A percentile compares a stretch with the other conserved stretches of the same genome.
These are phyloP conservation scores for Candida krabiensis DNA, from an alignment of 805 yeast genomes.

Conservation along the genomic window DNA sequence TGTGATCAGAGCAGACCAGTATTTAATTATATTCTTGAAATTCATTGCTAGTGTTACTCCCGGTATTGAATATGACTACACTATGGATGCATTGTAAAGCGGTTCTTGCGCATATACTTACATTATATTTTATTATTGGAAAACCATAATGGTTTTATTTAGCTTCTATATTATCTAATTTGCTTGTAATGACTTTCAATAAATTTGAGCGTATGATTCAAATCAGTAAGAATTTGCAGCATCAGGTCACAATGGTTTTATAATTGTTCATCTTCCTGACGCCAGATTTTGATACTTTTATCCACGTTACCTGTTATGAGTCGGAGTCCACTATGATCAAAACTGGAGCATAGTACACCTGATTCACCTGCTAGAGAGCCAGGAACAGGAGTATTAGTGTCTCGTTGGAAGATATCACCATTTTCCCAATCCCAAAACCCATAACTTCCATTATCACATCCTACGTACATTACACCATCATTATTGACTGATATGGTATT, in stretches of 20 bases:
- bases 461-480: conserved; percentile 69
- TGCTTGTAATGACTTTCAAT: too few species aligned
- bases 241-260: too few species aligned
- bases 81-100: conserved; percentile 85
- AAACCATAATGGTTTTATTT: neutral
- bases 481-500: conserved; percentile 67
- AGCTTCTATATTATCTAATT: neutral
- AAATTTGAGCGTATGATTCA: too few species aligned
- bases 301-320: conserved; percentile 89
- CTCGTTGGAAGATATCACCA: conserved; percentile 62
- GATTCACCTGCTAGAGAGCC: conserved; percentile 69
- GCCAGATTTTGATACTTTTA: conserved; percentile 80
- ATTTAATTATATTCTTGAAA: conserved; percentile 83
- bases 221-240: too few species aligned
- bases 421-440: conserved; percentile 75
- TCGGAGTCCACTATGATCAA: conserved; percentile 79
- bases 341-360: conserved; percentile 68
- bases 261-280: conserved; percentile 36
- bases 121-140: conserved; percentile 1
- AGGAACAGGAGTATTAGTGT: conserved; percentile 55
- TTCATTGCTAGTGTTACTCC: conserved; percentile 97
- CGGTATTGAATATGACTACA: conserved; percentile 94
- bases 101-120: neutral
- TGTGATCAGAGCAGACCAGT: conserved; percentile 84
- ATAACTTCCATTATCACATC: conserved; percentile 80